A percentile compares a stretch with the other conserved stretches of the same genome.
Evolutionary conservation across 2,329 filamentous ascomycete species (phyloP).

Genomic region (Aphanocladium album): DNA sequence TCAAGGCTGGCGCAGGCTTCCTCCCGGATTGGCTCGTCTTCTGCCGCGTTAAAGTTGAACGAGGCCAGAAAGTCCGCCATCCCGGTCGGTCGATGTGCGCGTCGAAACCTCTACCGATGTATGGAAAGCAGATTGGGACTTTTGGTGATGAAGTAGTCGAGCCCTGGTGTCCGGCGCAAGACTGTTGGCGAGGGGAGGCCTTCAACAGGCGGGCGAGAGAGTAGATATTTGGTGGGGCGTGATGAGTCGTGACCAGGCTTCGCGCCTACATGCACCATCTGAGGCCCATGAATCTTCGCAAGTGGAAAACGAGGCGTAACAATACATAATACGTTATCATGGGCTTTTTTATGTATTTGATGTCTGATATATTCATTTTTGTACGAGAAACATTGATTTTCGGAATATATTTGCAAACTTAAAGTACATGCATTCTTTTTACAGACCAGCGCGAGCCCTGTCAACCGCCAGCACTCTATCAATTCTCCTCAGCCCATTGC

Average conservation of each 20-base stretch:
- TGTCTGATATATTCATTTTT: background rate
- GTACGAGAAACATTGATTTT: background rate
- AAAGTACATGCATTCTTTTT: background rate
- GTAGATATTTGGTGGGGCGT: background rate
- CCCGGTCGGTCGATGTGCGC: background rate
- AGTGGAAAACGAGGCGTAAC: too few species aligned
- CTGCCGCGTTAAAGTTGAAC: constrained; percentile 27
- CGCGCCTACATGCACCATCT: too few species aligned
- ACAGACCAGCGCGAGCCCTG: background rate
- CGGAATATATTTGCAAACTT: background rate
- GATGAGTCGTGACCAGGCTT: background rate
- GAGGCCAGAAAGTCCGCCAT: constrained; percentile 37
- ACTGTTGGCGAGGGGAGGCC: background rate
- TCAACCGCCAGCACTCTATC: background rate
- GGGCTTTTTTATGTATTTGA: background rate
- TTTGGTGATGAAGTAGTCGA: background rate
- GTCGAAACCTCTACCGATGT: background rate
- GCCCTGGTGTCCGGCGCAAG: background rate
- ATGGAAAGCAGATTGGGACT: background rate
- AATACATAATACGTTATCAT: too few species aligned
- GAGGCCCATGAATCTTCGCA: too few species aligned
- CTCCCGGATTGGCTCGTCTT: constrained; percentile 18
- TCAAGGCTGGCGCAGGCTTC: constrained; percentile 31
- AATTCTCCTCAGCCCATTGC: constrained; percentile 49
- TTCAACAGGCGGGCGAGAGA: background rate